Percentiles rank a stretch among this genome's conserved stretches.
Evolutionary conservation across 1,139 yeast species (phyloP).

Genomic region (Blastobotrys niveus): DNA sequence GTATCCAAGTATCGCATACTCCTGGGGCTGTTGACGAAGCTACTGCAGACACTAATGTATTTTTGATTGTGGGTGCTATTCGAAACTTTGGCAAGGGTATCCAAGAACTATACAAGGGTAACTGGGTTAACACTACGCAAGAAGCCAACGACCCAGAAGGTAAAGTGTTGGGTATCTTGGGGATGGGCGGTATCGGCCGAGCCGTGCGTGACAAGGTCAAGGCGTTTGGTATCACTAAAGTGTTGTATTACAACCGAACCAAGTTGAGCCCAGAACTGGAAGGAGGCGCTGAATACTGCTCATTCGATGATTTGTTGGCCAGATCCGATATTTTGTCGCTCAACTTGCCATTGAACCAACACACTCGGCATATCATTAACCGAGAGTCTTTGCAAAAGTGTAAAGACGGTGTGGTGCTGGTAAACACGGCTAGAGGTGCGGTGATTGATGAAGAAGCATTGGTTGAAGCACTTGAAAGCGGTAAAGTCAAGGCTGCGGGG

Average conservation of each 20-base stretch:
- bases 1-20: slow-evolving; percentile 61
- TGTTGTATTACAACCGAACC: slow-evolving; percentile 60
- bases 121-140: slow-evolving; percentile 32
- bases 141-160: slow-evolving; percentile 52
- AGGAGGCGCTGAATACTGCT: slow-evolving; percentile 46
- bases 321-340: slow-evolving; percentile 56
- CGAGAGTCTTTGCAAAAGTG: slow-evolving; percentile 47
- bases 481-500: slow-evolving; percentile 52
- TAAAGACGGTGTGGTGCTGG: slow-evolving; percentile 63
- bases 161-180: slow-evolving; percentile 63
- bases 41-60: slow-evolving; percentile 69
- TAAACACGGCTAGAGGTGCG: slow-evolving; percentile 67
- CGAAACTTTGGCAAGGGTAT: slow-evolving; percentile 49
- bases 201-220: slow-evolving; percentile 59
- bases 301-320: slow-evolving; percentile 50
- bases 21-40: slow-evolving; percentile 67
- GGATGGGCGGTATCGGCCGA: slow-evolving; percentile 80
- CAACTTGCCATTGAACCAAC: slow-evolving; percentile 54
- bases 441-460: slow-evolving; percentile 64
- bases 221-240: slow-evolving; percentile 58
- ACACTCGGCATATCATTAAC: slow-evolving; percentile 52
- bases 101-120: slow-evolving; percentile 36
- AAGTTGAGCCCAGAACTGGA: slow-evolving; percentile 50
- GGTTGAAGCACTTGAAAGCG: slow-evolving; percentile 54
- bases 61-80: slow-evolving; percentile 51